These are phyloP conservation scores for Pseudoscleropodium purum DNA, from an alignment of 225 moss, liverwort and hornwort species.

Conservation along the genomic window DNA sequence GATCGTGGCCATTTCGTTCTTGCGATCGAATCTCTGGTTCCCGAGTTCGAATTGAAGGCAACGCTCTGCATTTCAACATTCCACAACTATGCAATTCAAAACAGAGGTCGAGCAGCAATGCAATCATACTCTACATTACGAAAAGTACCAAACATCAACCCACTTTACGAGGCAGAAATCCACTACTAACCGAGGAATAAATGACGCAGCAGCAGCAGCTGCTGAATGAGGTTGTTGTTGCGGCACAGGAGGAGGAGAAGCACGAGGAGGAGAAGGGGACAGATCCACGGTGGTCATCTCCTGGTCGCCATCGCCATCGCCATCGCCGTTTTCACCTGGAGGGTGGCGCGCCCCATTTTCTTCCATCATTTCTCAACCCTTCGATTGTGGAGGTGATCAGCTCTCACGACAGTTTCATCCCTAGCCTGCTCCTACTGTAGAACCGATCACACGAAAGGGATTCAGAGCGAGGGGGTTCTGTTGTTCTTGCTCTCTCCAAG, in stretches of 20 bases:
- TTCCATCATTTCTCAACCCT: conserved; percentile 43
- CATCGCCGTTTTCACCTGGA: conserved; percentile 35
- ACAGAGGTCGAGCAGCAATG: background rate
- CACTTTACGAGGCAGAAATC: background rate
- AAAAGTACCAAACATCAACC: background rate
- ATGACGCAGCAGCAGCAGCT: background rate
- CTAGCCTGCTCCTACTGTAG: background rate
- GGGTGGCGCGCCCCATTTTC: conserved; percentile 53
- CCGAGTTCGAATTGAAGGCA: conserved; percentile 45
- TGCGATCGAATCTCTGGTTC: conserved; percentile 25
- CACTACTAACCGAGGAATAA: conserved; percentile 20
- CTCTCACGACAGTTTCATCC: conserved; percentile 1
- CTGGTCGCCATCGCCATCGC: conserved; percentile 7
- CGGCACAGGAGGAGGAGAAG: conserved; percentile 18
- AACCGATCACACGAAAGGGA: background rate
- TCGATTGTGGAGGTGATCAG: background rate
- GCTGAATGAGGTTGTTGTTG: background rate
- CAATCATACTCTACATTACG: background rate
- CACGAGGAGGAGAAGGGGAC: conserved; percentile 47
- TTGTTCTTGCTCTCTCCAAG: background rate
- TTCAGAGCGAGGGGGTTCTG: background rate
- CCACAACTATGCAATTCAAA: background rate
- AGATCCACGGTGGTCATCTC: conserved; percentile 85
- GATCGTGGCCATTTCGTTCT: conserved; percentile 38
- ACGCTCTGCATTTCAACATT: conserved; percentile 11